phyloP scores from a whole-genome alignment of 176 grass and related monocot species.

The Juncus inflexus region DNA sequence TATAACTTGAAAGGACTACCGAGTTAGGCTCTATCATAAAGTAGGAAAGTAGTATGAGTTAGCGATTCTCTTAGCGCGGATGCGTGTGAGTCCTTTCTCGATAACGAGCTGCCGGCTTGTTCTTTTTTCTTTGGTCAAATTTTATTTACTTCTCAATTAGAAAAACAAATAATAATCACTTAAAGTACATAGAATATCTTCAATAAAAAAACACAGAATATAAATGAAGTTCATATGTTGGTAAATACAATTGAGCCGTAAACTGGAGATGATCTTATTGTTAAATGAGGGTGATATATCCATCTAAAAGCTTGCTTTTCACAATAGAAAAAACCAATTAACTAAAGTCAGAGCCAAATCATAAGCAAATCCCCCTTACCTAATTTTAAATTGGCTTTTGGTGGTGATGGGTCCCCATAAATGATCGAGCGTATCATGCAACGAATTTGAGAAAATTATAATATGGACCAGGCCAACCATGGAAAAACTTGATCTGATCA shows the following conservation, averaged over 20 bases:
- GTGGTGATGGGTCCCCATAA: constrained; percentile 15
- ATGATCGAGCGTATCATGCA: constrained; percentile 17
- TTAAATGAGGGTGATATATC: not conserved
- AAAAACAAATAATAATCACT: not conserved
- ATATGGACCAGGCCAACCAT: not conserved
- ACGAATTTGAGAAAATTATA: constrained; percentile 1
- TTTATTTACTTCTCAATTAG: not conserved
- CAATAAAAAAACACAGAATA: not conserved
- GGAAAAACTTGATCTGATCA: no score
- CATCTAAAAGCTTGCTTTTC: constrained; percentile 4
- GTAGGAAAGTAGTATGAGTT: no score
- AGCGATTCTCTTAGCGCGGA: no score
- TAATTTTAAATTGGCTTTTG: constrained; percentile 22
- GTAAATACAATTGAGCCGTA: not conserved
- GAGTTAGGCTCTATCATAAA: no score
- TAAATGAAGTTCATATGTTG: not conserved
- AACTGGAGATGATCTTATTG: constrained; percentile 5
- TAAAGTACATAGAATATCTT: no score
- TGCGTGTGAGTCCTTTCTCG: no score
- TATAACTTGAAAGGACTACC: no score
- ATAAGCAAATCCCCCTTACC: constrained; percentile 22
- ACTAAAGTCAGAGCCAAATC: constrained; percentile 32
- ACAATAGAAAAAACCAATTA: constrained; percentile 30
- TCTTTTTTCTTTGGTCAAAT: not conserved
- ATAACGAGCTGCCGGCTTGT: not conserved